Evolutionary conservation across 225 moss, liverwort and hornwort genomes (phyloP), one percentile per base, ranked within the genome.

Genomic region (Marchantia paleacea): DNA sequence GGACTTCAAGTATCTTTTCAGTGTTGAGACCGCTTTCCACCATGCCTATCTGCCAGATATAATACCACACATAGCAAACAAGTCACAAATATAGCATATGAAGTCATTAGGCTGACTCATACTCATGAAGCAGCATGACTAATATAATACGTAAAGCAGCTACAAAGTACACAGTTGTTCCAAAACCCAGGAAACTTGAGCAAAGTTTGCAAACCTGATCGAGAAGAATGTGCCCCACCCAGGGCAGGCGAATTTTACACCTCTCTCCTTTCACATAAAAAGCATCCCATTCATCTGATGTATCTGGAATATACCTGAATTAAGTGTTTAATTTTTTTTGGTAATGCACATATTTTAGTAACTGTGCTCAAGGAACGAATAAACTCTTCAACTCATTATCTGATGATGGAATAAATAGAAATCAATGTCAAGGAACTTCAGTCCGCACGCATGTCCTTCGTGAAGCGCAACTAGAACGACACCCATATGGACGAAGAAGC

Each of bases 141-240:
- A 1, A 57, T 30, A 25, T 5, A 12, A 3, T 52, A 72, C n/a
- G 24, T 3, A 15, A 28, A 57, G 28, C 55, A 64, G 22, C 9
- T 6, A 20, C 13, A 24, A 75, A 13, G 57, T 71, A 25, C 52
- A 57, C 31, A 65, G 18, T 24, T 78, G 39, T 39, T 65, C 15
- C 26, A 18, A 55, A 28, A 62, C n/a, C 69, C 39, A 12, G 19
- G 24, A 62, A 16, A 70, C 50, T 30, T 50, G 18, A 19, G 47
- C 48, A 67, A 8, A 22, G 26, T 75, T 77, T 62, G 25, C 69
- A 24, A 49, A 96, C 95, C 90, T 29, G 64, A 74, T 91, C 90
- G 25, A 97, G 71, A 68, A 86, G 84, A 51, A 97, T 91, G 73
- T 97, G 96, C 60, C 92, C 96, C 47, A 97, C 74, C 96, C 96